These are phyloP conservation scores for Psilocybe cyanescens DNA, from an alignment of 768 basidiomycete species.

Conservation along the genomic window DNA sequence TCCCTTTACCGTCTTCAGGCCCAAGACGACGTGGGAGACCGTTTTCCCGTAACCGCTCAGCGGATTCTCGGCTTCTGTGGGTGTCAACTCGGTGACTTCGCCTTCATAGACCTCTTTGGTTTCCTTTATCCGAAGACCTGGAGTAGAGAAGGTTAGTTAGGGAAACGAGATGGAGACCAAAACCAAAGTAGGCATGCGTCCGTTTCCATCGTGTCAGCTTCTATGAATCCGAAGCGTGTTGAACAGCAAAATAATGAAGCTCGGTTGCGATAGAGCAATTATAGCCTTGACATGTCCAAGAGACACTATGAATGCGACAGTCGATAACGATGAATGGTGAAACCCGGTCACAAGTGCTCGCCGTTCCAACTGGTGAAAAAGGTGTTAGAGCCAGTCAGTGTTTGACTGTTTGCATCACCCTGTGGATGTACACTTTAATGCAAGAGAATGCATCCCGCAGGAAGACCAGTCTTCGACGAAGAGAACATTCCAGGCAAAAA, in stretches of 20 bases:
- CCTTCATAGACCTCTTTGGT: slow-evolving; percentile 99
- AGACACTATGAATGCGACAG: neutral
- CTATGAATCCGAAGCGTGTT: neutral
- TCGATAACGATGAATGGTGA: neutral
- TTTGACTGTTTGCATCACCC: neutral
- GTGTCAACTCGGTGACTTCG: slow-evolving; percentile 96
- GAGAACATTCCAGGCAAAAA: neutral
- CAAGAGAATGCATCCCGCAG: neutral
- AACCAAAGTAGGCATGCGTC: neutral
- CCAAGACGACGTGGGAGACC: slow-evolving; percentile 96
- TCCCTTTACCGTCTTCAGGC: slow-evolving; percentile 90
- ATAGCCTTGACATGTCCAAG: neutral
- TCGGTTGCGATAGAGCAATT: slow-evolving; percentile 1
- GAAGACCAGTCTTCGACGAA: neutral
- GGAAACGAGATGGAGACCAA: neutral
- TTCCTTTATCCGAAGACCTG: slow-evolving; percentile 97
- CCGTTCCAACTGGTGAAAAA: neutral
- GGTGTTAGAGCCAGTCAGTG: neutral
- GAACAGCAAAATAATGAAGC: neutral
- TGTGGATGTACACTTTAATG: neutral
- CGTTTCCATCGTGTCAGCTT: neutral
- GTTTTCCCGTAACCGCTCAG: slow-evolving; percentile 98
- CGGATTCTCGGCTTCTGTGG: slow-evolving; percentile 96
- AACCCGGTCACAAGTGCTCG: neutral
- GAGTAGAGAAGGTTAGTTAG: slow-evolving; percentile 2